Conservation (phyloP, 202 grass and related monocot genomes). For the Schoenoplectus tabernaemontani region DNA sequence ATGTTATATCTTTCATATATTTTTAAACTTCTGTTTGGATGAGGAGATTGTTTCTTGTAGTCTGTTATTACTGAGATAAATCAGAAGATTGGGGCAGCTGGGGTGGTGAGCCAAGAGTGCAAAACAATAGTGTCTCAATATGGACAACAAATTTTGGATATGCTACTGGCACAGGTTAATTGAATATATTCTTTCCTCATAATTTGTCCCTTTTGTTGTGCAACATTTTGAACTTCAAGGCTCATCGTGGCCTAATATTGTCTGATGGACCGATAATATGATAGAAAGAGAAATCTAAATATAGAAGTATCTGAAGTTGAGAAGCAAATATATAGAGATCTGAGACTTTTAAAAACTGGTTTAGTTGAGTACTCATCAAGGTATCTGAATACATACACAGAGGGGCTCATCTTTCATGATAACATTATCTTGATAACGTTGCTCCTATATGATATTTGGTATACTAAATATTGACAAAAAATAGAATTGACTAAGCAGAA, state of each 20-base stretch:
- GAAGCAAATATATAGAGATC: neutral
- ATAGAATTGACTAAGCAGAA: neutral
- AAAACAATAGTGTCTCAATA: constrained; percentile 88
- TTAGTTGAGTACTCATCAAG: neutral
- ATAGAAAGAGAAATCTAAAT: neutral
- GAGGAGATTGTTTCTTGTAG: constrained; percentile 23
- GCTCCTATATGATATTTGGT: neutral
- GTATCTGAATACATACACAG: neutral
- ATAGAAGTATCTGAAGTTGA: neutral
- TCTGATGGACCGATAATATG: neutral
- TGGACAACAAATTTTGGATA: constrained; percentile 76
- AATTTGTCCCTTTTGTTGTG: neutral
- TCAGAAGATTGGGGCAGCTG: constrained; percentile 77
- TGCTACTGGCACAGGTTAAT: constrained; percentile 65
- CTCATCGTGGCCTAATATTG: neutral
- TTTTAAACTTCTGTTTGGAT: neutral
- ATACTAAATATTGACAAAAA: neutral
- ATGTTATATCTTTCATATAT: neutral
- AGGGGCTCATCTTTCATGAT: neutral
- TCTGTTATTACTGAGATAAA: constrained; percentile 89
- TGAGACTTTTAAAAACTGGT: neutral
- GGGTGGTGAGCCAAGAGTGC: constrained; percentile 90
- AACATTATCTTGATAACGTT: no score
- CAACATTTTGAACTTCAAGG: neutral
- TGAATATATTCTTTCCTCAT: neutral